A percentile compares a stretch with the other conserved stretches of the same genome.
phyloP scores from a whole-genome alignment of 352 stramenopile species.

The Peronospora belbahrii region DNA sequence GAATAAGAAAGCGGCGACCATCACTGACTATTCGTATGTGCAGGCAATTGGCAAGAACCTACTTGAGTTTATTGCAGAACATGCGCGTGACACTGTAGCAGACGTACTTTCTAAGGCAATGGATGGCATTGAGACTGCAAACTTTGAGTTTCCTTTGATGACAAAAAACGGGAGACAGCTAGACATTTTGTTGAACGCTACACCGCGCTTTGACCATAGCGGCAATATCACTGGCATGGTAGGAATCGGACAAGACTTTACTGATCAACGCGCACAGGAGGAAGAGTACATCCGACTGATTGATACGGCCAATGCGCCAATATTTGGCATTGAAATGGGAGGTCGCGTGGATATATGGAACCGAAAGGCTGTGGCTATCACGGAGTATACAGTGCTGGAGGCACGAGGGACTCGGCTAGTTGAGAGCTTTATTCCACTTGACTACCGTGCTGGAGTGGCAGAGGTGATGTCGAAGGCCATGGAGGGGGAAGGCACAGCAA shows the following conservation, averaged over 20 bases:
- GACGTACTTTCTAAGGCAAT: constrained; percentile 62
- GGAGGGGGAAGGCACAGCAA: constrained; percentile 56
- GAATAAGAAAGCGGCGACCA: constrained; percentile 88
- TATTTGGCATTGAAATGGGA: constrained; percentile 84
- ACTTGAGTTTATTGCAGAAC: constrained; percentile 56
- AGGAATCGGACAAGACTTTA: constrained; percentile 78
- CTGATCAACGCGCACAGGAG: constrained; percentile 75
- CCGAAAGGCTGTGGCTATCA: constrained; percentile 84
- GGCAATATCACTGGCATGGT: constrained; percentile 72
- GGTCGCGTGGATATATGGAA: constrained; percentile 87
- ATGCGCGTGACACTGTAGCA: constrained; percentile 57
- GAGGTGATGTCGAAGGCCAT: constrained; percentile 59
- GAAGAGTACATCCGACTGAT: constrained; percentile 84
- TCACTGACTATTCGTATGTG: constrained; percentile 83
- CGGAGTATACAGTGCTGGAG: constrained; percentile 86
- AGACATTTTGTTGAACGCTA: constrained; percentile 78
- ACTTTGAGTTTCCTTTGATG: constrained; percentile 82
- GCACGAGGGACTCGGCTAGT: constrained; percentile 84
- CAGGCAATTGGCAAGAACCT: constrained; percentile 82
- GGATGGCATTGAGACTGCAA: constrained; percentile 53
- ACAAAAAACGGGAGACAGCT: constrained; percentile 62
- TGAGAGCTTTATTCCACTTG: constrained; percentile 82
- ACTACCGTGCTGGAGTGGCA: constrained; percentile 54
- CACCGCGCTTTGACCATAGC: constrained; percentile 57
- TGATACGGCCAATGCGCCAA: constrained; percentile 86